Evolutionary conservation across 2,329 filamentous ascomycete species (phyloP), one percentile per base, ranked within the genome.

Genomic region (Botrytis paeoniae): DNA sequence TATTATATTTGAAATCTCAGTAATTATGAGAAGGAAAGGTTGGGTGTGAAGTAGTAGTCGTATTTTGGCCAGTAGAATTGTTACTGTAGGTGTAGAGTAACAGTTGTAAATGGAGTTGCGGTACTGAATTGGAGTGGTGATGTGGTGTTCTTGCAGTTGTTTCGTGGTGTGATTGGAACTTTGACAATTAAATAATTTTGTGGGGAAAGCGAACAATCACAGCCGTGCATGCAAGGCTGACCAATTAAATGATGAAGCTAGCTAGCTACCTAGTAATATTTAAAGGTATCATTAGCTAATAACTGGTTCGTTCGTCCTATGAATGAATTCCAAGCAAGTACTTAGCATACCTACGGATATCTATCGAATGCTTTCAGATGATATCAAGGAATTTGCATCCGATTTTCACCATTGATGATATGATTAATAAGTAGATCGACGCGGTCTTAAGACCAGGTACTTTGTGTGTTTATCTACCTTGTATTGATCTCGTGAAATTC

Each of bases 161-260:
- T 54, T 54, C 51, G 51, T 60, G 18, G 8, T 25, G 20, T 43
- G 61, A 29, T 43, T 43, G 61, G 29, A 43, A 57, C 25, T 16
- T 57, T 29, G 51, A 57, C 51, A 29, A 57, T 29, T 29, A 9
- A 39, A n/a, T 51, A 54, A 66, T 54, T 51, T 66, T 51, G 45
- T 48, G 37, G 39, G 39, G 32, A 35, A 29, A n/a, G 63, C 22
- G 12, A 37, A 35, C 2, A 51, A 4, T n/a, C 32, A 39, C 16
- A 54, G 64, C 64, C 64, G 51, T n/a, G 64, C 35, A 68, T 68
- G 45, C 48, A 68, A 68, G 64, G 64, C 64, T 68, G 43, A 35
- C n/a, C 14, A 18, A 41, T 39, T 1, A 39, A 8, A 39, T 39
- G 60, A 41, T 25, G 59, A 37, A 25, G 20, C 51, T 6, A n/a